phyloP scores from a whole-genome alignment of 768 basidiomycete species.

The Podaxis sp. region DNA sequence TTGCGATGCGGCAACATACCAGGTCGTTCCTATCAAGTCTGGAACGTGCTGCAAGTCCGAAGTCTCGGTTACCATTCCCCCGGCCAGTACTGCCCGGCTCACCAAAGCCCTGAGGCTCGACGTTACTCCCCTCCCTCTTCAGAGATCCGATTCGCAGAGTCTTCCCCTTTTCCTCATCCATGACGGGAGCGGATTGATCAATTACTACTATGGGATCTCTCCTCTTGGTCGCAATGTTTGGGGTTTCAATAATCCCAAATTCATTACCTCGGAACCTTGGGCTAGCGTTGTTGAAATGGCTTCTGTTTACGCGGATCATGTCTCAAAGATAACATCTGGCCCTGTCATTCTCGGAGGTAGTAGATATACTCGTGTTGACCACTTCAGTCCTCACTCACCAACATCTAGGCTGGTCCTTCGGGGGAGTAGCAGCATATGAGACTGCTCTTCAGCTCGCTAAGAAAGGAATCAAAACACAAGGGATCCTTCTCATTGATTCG shows the following conservation, averaged over 20 bases:
- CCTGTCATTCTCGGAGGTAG: constrained; percentile 61
- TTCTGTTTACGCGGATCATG: constrained; percentile 38
- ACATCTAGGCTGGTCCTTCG: constrained; percentile 70
- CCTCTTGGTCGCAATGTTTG: constrained; percentile 50
- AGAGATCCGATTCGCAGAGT: constrained; percentile 20
- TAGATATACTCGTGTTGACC: constrained; percentile 21
- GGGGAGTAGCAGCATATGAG: constrained; percentile 70
- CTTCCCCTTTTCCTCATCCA: constrained; percentile 62
- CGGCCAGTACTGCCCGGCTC: constrained; percentile 6
- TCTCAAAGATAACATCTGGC: constrained; percentile 29
- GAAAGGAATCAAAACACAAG: constrained; percentile 41
- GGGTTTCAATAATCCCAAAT: constrained; percentile 55
- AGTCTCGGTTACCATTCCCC: background rate
- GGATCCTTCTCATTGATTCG: constrained; percentile 64
- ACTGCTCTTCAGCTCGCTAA: constrained; percentile 46
- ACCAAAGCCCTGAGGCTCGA: constrained; percentile 20
- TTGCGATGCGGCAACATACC: background rate
- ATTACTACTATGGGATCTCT: constrained; percentile 43
- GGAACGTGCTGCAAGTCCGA: background rate
- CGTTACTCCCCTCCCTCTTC: constrained; percentile 31
- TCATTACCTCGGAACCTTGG: constrained; percentile 44
- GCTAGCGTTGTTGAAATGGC: constrained; percentile 49
- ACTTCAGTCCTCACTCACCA: background rate
- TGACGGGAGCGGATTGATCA: constrained; percentile 64
- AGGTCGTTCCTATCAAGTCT: background rate